phyloP scores from a whole-genome alignment of 257 asterid genomes.

The Cynanchum wilfordii region DNA sequence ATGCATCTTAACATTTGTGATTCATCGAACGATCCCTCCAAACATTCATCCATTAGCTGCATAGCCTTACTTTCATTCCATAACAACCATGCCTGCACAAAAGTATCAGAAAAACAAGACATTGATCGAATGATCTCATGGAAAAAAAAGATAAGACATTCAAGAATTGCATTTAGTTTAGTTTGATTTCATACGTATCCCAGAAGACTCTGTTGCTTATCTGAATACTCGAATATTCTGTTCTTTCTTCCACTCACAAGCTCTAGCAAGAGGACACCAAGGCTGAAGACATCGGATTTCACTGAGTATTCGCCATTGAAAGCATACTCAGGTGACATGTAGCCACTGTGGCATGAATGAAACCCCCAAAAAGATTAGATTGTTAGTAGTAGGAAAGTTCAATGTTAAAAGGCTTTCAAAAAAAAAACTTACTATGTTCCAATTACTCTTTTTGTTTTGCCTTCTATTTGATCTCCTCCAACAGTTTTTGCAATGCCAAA shows the following conservation, averaged over 20 bases:
- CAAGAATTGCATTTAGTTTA: not conserved
- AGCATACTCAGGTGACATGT: conserved; percentile 24
- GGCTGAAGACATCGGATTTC: conserved; percentile 25
- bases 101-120: not conserved
- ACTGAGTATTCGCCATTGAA: conserved; percentile 19
- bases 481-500: conserved; percentile 23
- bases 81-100: conserved; percentile 24
- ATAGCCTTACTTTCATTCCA: conserved; percentile 19
- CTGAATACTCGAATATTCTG: conserved; percentile 13
- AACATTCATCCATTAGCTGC: conserved; percentile 23
- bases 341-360: conserved; percentile 17
- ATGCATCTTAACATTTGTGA: conserved; percentile 19
- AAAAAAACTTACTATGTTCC: conserved; percentile 27
- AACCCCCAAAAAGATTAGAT: not conserved
- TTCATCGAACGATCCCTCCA: conserved; percentile 11
- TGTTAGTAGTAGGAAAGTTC: too few relatives aligned
- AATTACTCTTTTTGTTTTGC: conserved; percentile 17
- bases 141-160: not conserved
- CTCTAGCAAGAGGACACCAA: conserved; percentile 24
- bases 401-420: not conserved
- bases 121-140: not conserved
- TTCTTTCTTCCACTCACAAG: conserved; percentile 23
- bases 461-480: conserved; percentile 20
- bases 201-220: conserved; percentile 21
- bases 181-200: conserved; percentile 20